Evolutionary conservation across 1,139 yeast genomes (phyloP).

Genomic region (Pneumocystis carinii): DNA sequence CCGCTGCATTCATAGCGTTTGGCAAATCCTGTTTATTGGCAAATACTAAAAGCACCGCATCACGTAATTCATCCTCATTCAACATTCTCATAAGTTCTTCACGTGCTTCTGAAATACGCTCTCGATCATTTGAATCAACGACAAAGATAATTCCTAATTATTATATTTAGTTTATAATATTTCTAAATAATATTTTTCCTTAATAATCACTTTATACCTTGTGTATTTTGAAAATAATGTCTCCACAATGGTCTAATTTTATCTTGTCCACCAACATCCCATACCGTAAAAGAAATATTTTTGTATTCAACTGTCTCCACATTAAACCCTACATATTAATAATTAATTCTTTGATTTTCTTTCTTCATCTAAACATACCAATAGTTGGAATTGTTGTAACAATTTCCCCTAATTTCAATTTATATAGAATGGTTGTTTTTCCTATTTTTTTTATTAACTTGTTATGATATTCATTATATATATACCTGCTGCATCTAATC

Average conservation of each 20-base stretch:
- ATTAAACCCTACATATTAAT: slow-evolving; percentile 35
- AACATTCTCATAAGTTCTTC: slow-evolving; percentile 65
- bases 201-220: neutral
- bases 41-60: slow-evolving; percentile 64
- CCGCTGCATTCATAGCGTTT: slow-evolving; percentile 78
- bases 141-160: slow-evolving; percentile 75
- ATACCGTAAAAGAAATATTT: slow-evolving; percentile 84
- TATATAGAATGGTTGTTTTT: slow-evolving; percentile 57
- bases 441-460: slow-evolving; percentile 17
- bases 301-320: slow-evolving; percentile 85
- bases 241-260: slow-evolving; percentile 92
- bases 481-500: slow-evolving; percentile 34
- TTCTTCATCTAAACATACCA: slow-evolving; percentile 22
- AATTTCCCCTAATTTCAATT: slow-evolving; percentile 78
- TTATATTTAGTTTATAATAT: slow-evolving; percentile 58
- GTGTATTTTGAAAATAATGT: slow-evolving; percentile 32
- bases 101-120: slow-evolving; percentile 63
- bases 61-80: slow-evolving; percentile 63
- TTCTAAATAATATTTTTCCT: too few relatives aligned
- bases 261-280: slow-evolving; percentile 98
- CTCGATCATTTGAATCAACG: slow-evolving; percentile 63
- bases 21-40: slow-evolving; percentile 87
- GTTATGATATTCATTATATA: neutral
- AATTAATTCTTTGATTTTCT: too few relatives aligned
- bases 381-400: slow-evolving; percentile 89